A percentile compares a stretch with the other conserved stretches of the same genome.
phyloP scores from a whole-genome alignment of 305 asterid genomes.

The Andrographis paniculata region DNA sequence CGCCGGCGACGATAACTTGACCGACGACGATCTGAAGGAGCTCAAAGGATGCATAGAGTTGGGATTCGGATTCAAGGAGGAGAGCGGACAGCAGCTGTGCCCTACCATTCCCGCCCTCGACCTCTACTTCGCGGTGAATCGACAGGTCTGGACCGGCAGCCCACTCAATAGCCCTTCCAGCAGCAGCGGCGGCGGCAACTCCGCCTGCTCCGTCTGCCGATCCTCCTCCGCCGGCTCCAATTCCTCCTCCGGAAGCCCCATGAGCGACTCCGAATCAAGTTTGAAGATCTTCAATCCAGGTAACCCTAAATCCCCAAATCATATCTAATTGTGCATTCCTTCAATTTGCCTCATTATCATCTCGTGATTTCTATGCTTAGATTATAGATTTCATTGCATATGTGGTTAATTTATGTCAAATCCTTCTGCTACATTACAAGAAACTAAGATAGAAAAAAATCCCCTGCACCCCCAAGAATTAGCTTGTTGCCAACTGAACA shows the following conservation, averaged over 20 bases:
- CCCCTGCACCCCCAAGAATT: no score
- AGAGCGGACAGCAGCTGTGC: constrained; percentile 57
- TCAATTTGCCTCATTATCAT: no score
- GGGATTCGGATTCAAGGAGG: constrained; percentile 82
- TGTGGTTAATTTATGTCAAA: no score
- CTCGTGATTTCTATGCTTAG: no score
- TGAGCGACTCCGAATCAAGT: constrained; percentile 40
- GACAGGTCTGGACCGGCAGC: constrained; percentile 41
- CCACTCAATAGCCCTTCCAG: constrained; percentile 41
- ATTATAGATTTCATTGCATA: no score
- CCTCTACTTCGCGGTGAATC: constrained; percentile 70
- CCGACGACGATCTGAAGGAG: constrained; percentile 79
- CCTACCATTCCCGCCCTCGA: constrained; percentile 77
- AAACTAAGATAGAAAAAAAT: no score
- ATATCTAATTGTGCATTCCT: neutral
- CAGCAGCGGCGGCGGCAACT: constrained; percentile 17
- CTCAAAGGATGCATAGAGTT: constrained; percentile 80
- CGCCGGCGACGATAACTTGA: constrained; percentile 31
- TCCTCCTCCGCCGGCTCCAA: constrained; percentile 27
- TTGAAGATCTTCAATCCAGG: constrained; percentile 76
- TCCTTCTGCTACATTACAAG: no score
- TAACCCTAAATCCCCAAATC: neutral
- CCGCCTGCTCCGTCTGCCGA: no score
- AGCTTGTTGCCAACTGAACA: no score
- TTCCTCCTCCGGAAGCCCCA: constrained; percentile 48